Evolutionary conservation across 805 yeast genomes (phyloP).

Genomic region (Wickerhamomyces mucosus): DNA sequence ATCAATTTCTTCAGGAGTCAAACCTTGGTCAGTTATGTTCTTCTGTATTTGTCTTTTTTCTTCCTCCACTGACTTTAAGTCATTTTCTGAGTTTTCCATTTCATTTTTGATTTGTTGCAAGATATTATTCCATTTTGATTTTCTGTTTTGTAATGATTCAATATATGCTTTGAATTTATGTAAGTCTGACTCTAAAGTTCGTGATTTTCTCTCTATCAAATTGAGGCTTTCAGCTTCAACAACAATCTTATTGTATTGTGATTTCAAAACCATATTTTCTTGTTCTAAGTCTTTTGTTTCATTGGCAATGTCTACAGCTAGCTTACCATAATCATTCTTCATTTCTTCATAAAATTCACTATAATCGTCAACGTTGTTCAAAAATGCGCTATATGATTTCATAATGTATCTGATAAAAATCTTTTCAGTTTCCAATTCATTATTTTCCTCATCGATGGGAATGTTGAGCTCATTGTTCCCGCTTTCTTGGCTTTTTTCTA

Average conservation of each 20-base stretch:
- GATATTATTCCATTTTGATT: conserved; percentile 51
- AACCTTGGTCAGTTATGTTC: conserved; percentile 43
- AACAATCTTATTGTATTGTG: conserved; percentile 31
- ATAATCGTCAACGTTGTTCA: conserved; percentile 57
- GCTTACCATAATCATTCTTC: conserved; percentile 42
- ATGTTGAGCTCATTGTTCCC: conserved; percentile 18
- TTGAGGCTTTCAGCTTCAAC: conserved; percentile 38
- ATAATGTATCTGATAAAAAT: conserved; percentile 52
- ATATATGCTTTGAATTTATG: conserved; percentile 65
- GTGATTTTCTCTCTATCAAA: conserved; percentile 44
- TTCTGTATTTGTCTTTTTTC: conserved; percentile 32
- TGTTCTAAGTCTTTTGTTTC: conserved; percentile 33
- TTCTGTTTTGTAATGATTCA: conserved; percentile 54
- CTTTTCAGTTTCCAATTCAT: conserved; percentile 28
- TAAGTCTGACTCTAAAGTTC: conserved; percentile 62
- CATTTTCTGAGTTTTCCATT: conserved; percentile 32
- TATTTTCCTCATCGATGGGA: conserved; percentile 20
- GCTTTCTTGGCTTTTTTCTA: conserved; percentile 23
- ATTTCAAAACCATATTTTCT: conserved; percentile 31
- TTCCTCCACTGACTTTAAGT: conserved; percentile 31
- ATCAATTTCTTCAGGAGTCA: conserved; percentile 56
- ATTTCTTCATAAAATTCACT: conserved; percentile 44
- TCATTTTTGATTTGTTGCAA: conserved; percentile 50
- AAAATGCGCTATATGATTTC: conserved; percentile 57
- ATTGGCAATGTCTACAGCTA: conserved; percentile 37